Evolutionary conservation across 73 alveolate genomes (phyloP), one percentile per base, ranked within the genome.

Genomic region (Paramecium biaurelia): DNA sequence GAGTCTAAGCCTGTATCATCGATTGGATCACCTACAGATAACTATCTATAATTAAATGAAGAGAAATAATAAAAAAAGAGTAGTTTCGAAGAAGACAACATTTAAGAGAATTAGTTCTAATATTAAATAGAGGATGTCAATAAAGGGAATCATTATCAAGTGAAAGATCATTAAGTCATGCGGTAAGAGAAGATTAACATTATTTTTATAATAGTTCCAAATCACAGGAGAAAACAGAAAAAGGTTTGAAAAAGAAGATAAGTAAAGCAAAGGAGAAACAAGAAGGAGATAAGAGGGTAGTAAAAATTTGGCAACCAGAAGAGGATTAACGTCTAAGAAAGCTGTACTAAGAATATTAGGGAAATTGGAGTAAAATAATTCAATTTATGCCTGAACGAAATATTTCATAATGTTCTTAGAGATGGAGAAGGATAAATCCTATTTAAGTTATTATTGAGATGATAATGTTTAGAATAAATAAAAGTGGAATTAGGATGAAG

Each of bases 401-500:
- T 70, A 82, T 82, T 4, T 41, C 85, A 11, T 59, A 89, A 72
- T 89, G 94, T 82, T 89, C 94, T 0, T 23, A 89, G 70, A 76
- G 94, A 47, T 89, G 94, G 94, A 76, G 94, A 34, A 76, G 94
- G 56, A 89, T 89, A 23, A 47, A 70, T 18, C 94, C 94, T 14
- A 89, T 82, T 38, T 34, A 89, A 70, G 94, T 89, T 26, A 34
- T 58, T 38, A 47, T 43, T 79, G 18, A n/a, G 34, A 74, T 47
- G 45, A 42, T 79, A 38, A 79, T 43, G 6, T 79, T 79, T 79
- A 79, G 90, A 79, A 24, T 43, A 79, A 79, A 79, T 12, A 89
- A 59, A 76, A 76, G 41, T 89, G 94, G 94, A 89, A 68, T 11
- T 58, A 35, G 1, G 94, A 89, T 7, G 94, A 89, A 23, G 94